These are phyloP conservation scores for Fusarium hainanense DNA, from an alignment of 2,329 filamentous ascomycete species.

Conservation along the genomic window DNA sequence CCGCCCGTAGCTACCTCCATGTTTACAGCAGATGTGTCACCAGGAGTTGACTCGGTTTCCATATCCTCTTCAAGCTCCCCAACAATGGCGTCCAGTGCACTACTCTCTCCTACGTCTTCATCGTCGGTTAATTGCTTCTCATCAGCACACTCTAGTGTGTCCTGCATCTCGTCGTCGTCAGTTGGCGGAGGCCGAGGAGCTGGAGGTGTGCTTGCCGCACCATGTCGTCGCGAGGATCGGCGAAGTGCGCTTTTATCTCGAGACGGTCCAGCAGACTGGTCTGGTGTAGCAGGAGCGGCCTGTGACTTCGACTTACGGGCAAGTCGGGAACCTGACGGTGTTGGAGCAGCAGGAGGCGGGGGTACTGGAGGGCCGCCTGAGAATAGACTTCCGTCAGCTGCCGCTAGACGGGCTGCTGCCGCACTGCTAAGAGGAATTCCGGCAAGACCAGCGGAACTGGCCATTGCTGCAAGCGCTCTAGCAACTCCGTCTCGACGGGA, in stretches of 20 bases:
- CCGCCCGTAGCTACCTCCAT: slow-evolving; percentile 88
- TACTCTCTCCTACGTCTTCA: slow-evolving; percentile 72
- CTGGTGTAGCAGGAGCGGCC: slow-evolving; percentile 57
- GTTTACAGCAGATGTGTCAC: slow-evolving; percentile 86
- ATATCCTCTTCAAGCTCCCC: slow-evolving; percentile 90
- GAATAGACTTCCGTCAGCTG: slow-evolving; percentile 54
- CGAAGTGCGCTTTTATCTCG: slow-evolving; percentile 69
- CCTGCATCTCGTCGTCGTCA: slow-evolving; percentile 71
- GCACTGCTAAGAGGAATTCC: slow-evolving; percentile 65
- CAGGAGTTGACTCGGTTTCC: slow-evolving; percentile 71
- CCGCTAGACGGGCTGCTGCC: slow-evolving; percentile 57
- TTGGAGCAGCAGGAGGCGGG: slow-evolving; percentile 52
- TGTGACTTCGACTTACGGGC: slow-evolving; percentile 61
- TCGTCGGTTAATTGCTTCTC: slow-evolving; percentile 85
- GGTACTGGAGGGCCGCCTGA: slow-evolving; percentile 52
- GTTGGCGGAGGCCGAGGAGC: slow-evolving; percentile 64
- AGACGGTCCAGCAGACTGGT: slow-evolving; percentile 60
- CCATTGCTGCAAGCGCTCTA: slow-evolving; percentile 79
- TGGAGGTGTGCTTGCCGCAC: slow-evolving; percentile 63
- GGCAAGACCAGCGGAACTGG: slow-evolving; percentile 74
- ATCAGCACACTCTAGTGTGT: slow-evolving; percentile 90
- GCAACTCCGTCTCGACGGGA: slow-evolving; percentile 73
- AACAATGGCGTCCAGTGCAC: slow-evolving; percentile 85
- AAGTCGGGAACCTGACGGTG: slow-evolving; percentile 58
- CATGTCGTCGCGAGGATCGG: slow-evolving; percentile 71